Evolutionary conservation across 768 basidiomycete species (phyloP).

Genomic region (Mycena pura): DNA sequence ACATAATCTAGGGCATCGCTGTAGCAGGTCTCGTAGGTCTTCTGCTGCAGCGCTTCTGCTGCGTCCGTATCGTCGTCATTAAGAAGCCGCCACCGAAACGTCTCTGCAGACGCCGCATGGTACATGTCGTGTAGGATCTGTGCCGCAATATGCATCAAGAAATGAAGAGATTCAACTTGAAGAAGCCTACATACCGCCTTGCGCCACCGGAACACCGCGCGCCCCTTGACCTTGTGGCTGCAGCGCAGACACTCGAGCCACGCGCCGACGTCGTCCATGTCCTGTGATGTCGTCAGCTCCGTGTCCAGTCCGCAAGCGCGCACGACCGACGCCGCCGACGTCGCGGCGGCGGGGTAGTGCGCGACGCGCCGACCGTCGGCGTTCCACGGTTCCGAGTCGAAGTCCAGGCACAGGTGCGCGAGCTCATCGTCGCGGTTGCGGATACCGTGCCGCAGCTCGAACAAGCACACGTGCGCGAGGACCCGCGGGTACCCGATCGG

Average conservation of each 20-base stretch:
- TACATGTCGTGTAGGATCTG: slow-evolving; percentile 35
- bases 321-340: slow-evolving; percentile 25
- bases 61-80: slow-evolving; percentile 19
- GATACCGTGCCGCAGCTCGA: slow-evolving; percentile 27
- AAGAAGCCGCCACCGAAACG: slow-evolving; percentile 21
- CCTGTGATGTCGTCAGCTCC: slow-evolving; percentile 22
- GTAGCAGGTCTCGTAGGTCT: slow-evolving; percentile 2
- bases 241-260: slow-evolving; percentile 33
- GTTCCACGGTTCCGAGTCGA: slow-evolving; percentile 33
- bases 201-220: slow-evolving; percentile 31
- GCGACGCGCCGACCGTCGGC: slow-evolving; percentile 21
- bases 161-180: background rate
- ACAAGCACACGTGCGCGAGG: slow-evolving; percentile 32
- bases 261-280: slow-evolving; percentile 27
- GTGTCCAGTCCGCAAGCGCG: slow-evolving; percentile 23
- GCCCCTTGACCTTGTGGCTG: slow-evolving; percentile 20
- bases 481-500: slow-evolving; percentile 35
- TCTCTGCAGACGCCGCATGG: slow-evolving; percentile 20
- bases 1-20: slow-evolving; percentile 11
- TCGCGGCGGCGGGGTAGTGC: slow-evolving; percentile 22
- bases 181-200: slow-evolving; percentile 28
- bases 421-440: slow-evolving; percentile 33
- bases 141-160: background rate
- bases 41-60: slow-evolving; percentile 25
- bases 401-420: slow-evolving; percentile 20